Base-by-base conservation (phyloP, 306 rosid species). In the Luffa acutangula region DNA sequence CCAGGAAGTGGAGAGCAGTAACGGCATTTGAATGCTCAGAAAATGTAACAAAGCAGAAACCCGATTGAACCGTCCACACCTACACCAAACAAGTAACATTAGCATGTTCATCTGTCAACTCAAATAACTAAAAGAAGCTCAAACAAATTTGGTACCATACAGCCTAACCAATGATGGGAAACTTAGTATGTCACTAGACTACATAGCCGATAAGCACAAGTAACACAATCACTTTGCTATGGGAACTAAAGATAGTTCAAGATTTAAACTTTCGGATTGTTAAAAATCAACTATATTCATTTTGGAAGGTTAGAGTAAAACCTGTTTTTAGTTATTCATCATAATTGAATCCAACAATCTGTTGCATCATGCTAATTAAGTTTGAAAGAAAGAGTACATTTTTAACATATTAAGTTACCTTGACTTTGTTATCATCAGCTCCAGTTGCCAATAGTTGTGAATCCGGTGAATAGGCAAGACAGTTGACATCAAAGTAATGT, bases 361-460 rank as follows among this genome's bases (percentile, higher is more conserved):
- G 7, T 20, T 3, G 21, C 13, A 71, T 45, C n/a, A 11, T 12
- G 10, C 18, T 72, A 72, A 7, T 37, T 13, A 57, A 12, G 6
- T 76, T 10, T 36, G 3, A 45, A 76, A 57, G 9, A 11, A 76
- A 21, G 7, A 33, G 4, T 75, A 57, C 13, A 80, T 17, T 34
- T 51, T 9, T 54, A 54, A 80, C 20, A 72, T n/a, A 59, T 48
- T 21, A 78, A 73, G 34, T 75, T 85, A 94, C 99, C 97, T 93
- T 95, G 82, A 95, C 93, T 95, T 95, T 95, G 83, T 95, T 95
- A 89, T 95, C 99, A 89, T 95, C 99, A 1, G 97, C 97, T 75
- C 99, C 99, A 4, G 97, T 95, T 42, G 99, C 97, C 80, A 95
- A 86, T 1, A 91, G 89, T 82, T 91, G 98, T 0, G 98, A 85